Conservation (phyloP, 306 rosid species). For the Cucumis melo region DNA sequence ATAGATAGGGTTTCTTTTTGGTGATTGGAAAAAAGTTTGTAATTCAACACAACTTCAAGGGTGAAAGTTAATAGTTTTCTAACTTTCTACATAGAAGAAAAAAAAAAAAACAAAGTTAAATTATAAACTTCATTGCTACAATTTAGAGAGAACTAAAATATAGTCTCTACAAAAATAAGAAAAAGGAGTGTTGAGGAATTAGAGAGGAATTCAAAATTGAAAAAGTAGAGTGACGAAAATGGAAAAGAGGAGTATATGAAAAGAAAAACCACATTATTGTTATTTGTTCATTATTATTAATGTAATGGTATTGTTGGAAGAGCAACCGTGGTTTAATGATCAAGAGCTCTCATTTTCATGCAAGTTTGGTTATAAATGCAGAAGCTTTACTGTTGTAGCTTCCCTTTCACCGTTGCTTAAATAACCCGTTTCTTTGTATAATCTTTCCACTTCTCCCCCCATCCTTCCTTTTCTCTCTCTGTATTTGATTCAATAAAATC, state of each 20-base stretch:
- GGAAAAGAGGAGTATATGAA: neutral
- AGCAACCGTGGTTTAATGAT: conserved; percentile 90
- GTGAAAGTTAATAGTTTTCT: neutral
- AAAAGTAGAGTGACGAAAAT: neutral
- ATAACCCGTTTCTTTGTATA: conserved; percentile 7
- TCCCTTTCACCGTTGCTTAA: conserved; percentile 9
- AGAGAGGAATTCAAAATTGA: conserved; percentile 9
- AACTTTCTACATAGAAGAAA: neutral
- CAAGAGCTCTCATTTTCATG: conserved; percentile 72
- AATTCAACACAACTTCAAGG: neutral
- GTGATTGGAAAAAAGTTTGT: too few relatives aligned
- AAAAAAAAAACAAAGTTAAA: too few relatives aligned
- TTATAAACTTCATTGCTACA: too few relatives aligned
- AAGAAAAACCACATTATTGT: neutral
- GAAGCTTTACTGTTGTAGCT: neutral
- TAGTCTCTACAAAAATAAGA: too few relatives aligned
- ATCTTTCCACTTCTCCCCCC: neutral
- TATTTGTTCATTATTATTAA: too few relatives aligned
- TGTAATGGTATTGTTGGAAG: conserved; percentile 28
- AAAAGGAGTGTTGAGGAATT: too few relatives aligned
- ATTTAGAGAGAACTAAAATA: too few relatives aligned
- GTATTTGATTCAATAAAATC: conserved; percentile 3
- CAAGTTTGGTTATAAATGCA: conserved; percentile 61
- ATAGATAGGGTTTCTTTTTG: neutral
- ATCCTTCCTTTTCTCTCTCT: neutral